These are phyloP conservation scores for Rhynchospora pubera DNA, from an alignment of 176 grass and related monocot species.

Conservation along the genomic window DNA sequence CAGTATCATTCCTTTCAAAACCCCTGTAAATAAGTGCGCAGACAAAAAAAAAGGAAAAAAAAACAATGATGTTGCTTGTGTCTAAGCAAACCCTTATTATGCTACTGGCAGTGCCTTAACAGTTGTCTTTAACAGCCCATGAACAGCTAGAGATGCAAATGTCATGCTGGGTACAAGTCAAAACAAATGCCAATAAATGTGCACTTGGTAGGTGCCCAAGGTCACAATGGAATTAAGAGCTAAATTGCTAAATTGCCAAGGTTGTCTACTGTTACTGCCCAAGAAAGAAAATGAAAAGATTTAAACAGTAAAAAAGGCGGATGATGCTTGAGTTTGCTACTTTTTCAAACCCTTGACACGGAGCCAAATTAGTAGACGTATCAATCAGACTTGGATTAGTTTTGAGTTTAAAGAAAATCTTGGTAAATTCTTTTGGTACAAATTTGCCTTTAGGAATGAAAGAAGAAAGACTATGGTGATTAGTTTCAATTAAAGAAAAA, in stretches of 20 bases:
- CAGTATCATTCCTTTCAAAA: neutral
- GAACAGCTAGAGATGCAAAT: neutral
- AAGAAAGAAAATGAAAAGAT: neutral
- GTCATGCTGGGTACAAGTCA: neutral
- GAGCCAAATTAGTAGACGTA: too few relatives aligned
- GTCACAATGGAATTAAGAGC: neutral
- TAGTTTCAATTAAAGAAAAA: too few relatives aligned
- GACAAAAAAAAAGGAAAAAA: too few relatives aligned
- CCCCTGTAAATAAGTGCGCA: neutral
- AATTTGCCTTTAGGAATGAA: too few relatives aligned
- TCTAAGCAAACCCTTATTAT: neutral
- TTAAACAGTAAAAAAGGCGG: too few relatives aligned
- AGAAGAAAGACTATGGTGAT: too few relatives aligned
- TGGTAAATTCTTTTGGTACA: too few relatives aligned
- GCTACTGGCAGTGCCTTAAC: neutral
- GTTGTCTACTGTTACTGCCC: neutral
- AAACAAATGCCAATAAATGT: neutral
- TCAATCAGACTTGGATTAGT: too few relatives aligned
- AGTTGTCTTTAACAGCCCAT: neutral
- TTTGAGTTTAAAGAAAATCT: too few relatives aligned
- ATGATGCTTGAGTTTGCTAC: too few relatives aligned
- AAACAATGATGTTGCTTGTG: neutral
- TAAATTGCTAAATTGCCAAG: neutral
- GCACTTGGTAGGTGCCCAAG: neutral
- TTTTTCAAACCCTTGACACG: too few relatives aligned